Conservation (phyloP, 352 stramenopile genomes). For the Pythium oligandrum region DNA sequence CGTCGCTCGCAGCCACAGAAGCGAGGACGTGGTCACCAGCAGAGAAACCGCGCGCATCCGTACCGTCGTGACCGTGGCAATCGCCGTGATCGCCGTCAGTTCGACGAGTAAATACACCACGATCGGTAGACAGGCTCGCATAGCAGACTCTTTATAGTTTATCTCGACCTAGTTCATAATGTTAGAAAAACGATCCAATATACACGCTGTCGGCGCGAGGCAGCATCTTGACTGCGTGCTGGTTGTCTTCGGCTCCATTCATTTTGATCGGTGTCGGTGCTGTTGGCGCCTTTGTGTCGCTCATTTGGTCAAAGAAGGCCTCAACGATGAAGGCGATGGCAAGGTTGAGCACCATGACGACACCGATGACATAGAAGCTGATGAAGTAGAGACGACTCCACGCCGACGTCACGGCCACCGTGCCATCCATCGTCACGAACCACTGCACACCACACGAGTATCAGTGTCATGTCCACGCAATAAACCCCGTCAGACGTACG, state of each 20-base stretch:
- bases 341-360: conserved; percentile 70
- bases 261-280: no score
- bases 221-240: no score
- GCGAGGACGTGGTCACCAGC: conserved; percentile 18
- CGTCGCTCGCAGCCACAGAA: conserved; percentile 22
- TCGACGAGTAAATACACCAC: no score
- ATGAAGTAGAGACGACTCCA: conserved; percentile 69
- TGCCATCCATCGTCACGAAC: conserved; percentile 66
- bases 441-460: conserved; percentile 21
- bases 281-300: no score
- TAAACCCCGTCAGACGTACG: conserved; percentile 15
- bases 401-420: conserved; percentile 40
- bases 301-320: conserved; percentile 39
- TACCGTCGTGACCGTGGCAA: conserved; percentile 15
- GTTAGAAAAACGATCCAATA: no score
- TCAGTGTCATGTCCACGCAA: no score
- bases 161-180: no score
- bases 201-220: no score
- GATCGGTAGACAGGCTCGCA: no score
- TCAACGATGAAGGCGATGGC: conserved; percentile 66
- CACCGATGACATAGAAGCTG: conserved; percentile 63
- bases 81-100: not conserved
- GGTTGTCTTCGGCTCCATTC: no score
- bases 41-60: conserved; percentile 27
- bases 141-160: no score